These are phyloP conservation scores for Lactifluus rugatus DNA, from an alignment of 768 basidiomycete species.

Conservation along the genomic window DNA sequence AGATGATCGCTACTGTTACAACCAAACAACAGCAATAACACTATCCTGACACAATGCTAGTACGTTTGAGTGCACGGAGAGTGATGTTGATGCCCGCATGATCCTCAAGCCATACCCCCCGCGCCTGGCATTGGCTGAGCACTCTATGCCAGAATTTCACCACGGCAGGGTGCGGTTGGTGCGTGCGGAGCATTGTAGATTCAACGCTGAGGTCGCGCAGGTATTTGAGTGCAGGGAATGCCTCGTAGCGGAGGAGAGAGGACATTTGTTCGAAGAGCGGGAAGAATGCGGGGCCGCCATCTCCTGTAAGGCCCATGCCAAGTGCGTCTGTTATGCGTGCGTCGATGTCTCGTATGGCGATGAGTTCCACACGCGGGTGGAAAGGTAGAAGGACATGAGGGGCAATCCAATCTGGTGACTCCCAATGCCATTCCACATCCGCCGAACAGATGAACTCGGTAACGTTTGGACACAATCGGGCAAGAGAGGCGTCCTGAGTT, in stretches of 20 bases:
- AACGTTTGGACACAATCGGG: constrained; percentile 62
- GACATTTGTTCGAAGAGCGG: constrained; percentile 56
- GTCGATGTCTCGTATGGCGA: constrained; percentile 66
- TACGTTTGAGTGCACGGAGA: constrained; percentile 32
- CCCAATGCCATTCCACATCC: constrained; percentile 77
- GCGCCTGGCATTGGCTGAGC: constrained; percentile 39
- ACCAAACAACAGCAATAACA: neutral
- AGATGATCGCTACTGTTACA: neutral
- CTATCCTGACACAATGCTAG: constrained; percentile 13
- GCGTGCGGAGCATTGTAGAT: constrained; percentile 45
- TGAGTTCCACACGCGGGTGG: constrained; percentile 52
- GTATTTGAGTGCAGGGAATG: constrained; percentile 52
- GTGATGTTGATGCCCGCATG: constrained; percentile 52
- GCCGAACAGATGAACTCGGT: constrained; percentile 63
- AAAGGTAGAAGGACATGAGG: constrained; percentile 61
- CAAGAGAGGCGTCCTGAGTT: constrained; percentile 34
- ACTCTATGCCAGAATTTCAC: constrained; percentile 33
- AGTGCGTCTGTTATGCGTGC: constrained; percentile 41
- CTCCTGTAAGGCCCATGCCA: constrained; percentile 20
- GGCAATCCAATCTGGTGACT: constrained; percentile 70
- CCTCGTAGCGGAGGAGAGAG: constrained; percentile 44
- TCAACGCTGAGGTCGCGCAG: constrained; percentile 57
- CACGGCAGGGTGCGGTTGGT: constrained; percentile 29
- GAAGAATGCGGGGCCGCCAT: constrained; percentile 45
- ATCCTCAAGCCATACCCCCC: constrained; percentile 58